Evolutionary conservation across 108 stramenopile species (phyloP).

Genomic region (Craspedostauros australis): DNA sequence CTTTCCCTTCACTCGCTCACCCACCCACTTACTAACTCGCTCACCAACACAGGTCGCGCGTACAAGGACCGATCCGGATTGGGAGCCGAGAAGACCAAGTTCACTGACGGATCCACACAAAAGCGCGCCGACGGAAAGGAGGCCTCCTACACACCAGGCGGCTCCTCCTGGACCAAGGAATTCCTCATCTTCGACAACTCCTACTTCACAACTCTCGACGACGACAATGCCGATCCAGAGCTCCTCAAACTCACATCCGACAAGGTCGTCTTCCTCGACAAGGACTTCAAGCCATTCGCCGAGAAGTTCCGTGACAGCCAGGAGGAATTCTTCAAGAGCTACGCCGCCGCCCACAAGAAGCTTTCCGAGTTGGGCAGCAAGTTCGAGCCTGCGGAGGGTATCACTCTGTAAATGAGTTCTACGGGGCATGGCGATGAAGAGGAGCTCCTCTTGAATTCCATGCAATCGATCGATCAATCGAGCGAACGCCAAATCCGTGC

Average conservation of each 20-base stretch:
- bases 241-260: slow-evolving; percentile 79
- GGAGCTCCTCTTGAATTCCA: too few species aligned
- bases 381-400: slow-evolving; percentile 58
- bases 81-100: slow-evolving; percentile 86
- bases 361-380: slow-evolving; percentile 87
- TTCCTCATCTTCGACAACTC: slow-evolving; percentile 82
- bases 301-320: slow-evolving; percentile 81
- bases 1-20: too few species aligned
- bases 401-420: slow-evolving; percentile 34
- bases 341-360: slow-evolving; percentile 87
- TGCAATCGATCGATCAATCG: too few species aligned
- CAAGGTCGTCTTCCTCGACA: slow-evolving; percentile 63
- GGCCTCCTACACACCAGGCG: slow-evolving; percentile 85
- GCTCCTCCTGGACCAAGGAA: slow-evolving; percentile 77
- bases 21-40: too few species aligned
- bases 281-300: slow-evolving; percentile 59
- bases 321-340: slow-evolving; percentile 88
- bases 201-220: slow-evolving; percentile 67
- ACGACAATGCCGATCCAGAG: slow-evolving; percentile 47
- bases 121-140: slow-evolving; percentile 73
- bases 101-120: slow-evolving; percentile 84
- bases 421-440: too few species aligned
- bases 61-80: slow-evolving; percentile 75
- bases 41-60: slow-evolving; percentile 56
- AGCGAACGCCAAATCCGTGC: too few species aligned